Conservation (phyloP, 805 yeast species). For the Suhomyces sp. region DNA sequence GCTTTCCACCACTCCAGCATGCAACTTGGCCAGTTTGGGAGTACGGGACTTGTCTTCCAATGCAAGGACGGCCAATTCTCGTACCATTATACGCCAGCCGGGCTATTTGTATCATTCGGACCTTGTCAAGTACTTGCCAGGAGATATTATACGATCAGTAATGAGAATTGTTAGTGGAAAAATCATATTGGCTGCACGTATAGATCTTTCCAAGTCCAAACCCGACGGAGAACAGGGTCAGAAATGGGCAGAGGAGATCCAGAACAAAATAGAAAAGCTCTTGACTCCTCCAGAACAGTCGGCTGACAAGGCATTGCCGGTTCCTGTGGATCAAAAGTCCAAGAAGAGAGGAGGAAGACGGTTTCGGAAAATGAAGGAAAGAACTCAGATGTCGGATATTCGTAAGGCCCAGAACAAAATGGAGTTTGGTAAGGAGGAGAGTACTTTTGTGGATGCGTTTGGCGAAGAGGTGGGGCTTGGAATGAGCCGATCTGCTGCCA, state of each 20-base stretch:
- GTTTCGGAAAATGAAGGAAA: conserved; percentile 75
- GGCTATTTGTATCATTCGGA: conserved; percentile 68
- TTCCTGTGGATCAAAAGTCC: conserved; percentile 71
- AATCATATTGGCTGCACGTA: conserved; percentile 74
- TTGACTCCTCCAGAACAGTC: conserved; percentile 71
- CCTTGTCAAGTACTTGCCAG: conserved; percentile 56
- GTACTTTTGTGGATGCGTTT: conserved; percentile 54
- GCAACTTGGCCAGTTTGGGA: conserved; percentile 81
- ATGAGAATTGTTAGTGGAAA: conserved; percentile 79
- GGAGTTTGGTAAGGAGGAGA: conserved; percentile 77
- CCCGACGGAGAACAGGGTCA: conserved; percentile 54
- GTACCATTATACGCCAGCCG: conserved; percentile 53
- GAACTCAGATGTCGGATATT: conserved; percentile 75
- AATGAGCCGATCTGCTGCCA: conserved; percentile 47
- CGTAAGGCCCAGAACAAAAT: conserved; percentile 81
- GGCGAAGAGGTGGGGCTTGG: conserved; percentile 87
- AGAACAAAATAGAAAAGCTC: conserved; percentile 63
- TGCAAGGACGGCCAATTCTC: conserved; percentile 12
- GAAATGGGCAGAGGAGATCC: conserved; percentile 59
- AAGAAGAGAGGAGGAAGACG: conserved; percentile 86
- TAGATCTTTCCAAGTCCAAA: conserved; percentile 53
- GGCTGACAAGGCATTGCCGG: conserved; percentile 61
- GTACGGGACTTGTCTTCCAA: conserved; percentile 39
- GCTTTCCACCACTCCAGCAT: conserved; percentile 69
- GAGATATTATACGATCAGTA: conserved; percentile 62